Base-by-base conservation (phyloP, 2,329 filamentous ascomycete species). In the Fusarium sterilihyphosum region DNA sequence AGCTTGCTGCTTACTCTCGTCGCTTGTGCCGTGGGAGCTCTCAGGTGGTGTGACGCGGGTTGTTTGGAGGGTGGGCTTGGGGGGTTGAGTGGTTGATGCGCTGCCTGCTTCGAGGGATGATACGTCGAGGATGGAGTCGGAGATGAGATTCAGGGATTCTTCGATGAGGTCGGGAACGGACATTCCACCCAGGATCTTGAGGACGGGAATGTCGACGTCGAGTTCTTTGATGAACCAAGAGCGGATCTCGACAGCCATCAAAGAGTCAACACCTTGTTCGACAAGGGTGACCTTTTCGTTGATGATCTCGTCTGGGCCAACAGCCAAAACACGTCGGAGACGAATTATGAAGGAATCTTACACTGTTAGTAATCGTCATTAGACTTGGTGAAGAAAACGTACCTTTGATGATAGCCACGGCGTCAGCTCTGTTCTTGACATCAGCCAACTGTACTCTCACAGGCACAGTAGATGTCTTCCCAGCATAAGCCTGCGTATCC, bases 211-310 rank as follows among this genome's bases (percentile, higher is more conserved):
- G 52, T 88, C 84, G 0, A 84, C 77, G 1, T 84, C 68, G 0
- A 88, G 52, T 43, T 84, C 80, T 61, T 86, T 86, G n/a, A 84
- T 44, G 66, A 88, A 86, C 87, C 87, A 89, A 6, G 83, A 78
- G 2, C 86, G 83, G 6, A 85, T 83, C 80, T 79, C 60, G 5
- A 62, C n/a, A 10, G 60, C 60, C 22, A 62, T 41, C 8, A 62
- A 0, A n/a, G 60, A 62, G 31, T 62, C 60, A 31, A 62, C 40
- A 17, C 54, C 54, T 16, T 44, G 54, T 12, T 58, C 40, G 4
- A 58, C 40, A 0, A 58, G 54, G 0, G 54, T 31, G 8, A 44
- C 54, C 22, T 46, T 43, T 3, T 40, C 37, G 20, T 41, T 40
- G 26, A 57, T 31, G 8, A 41, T 29, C 5, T 57, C 53, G 3